Evolutionary conservation across 1,139 yeast genomes (phyloP), one percentile per base, ranked within the genome.

Genomic region (Candida sp.): DNA sequence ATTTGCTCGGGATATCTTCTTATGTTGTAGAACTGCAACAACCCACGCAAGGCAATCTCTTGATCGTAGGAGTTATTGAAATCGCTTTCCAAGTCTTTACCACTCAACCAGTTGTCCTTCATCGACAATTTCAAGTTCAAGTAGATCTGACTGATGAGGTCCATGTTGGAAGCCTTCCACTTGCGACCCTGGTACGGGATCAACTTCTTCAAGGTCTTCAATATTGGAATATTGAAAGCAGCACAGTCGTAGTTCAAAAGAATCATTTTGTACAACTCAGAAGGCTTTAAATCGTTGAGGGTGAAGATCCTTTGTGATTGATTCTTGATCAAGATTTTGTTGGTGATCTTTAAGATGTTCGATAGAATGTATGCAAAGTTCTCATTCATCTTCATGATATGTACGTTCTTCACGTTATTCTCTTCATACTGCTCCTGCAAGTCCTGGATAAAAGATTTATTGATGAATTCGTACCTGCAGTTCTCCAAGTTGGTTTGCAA

Each of bases 81-180:
- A 55, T 88, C 96, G 33, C 83, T 82, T 46, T 90, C 87, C 31
- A 90, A 80, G 61, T 90, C 97, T 53, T 81, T 81, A 0, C 97
- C 96, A 51, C 92, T 86, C 30, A 94, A 77, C 99, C 99, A 94
- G 60, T 86, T 88, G 63, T 93, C 98, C 54, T 86, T 81, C 48
- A 94, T 70, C 17, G 85, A 83, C 32, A 93, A 73, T 56, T 85
- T 81, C 60, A 92, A 82, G 61, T 90, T 86, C 44, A 94, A 70
- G 63, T 90, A 94, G 1, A 94, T 92, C 54, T 90, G 86, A 0
- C 98, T 91, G 6, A 96, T 90, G 50, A 94, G 73, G 59, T 92
- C 97, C 98, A 96, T 94, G 65, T 94, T 96, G 57, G 85, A 82
- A 11, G 92, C 83, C 60, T 92, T 87, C 99, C 99, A 94, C 67